phyloP scores from a whole-genome alignment of 331 rosid genomes.

The Quercus phellos region DNA sequence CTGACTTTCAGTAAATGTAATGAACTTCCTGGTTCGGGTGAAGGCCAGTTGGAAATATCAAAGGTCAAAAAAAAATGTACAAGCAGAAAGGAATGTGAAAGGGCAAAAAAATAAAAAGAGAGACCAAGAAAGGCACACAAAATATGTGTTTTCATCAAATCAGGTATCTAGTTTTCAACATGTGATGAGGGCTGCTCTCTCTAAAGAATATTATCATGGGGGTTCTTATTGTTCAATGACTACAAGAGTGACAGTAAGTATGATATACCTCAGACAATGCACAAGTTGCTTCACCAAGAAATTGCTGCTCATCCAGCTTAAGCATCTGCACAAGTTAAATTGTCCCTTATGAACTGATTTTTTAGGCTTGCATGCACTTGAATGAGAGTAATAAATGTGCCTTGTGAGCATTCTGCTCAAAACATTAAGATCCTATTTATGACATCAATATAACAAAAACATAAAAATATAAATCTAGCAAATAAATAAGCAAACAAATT shows the following conservation, averaged over 20 bases:
- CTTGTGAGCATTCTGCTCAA: not conserved
- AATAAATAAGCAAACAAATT: not conserved
- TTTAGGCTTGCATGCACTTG: not conserved
- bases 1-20: slow-evolving; percentile 16
- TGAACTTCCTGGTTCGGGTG: slow-evolving; percentile 17
- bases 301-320: slow-evolving; percentile 90
- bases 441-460: not conserved
- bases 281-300: slow-evolving; percentile 92
- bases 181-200: not conserved
- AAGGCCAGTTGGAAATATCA: not conserved
- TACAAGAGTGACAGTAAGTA: not conserved
- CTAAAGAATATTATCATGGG: not conserved
- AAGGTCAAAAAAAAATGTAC: not conserved
- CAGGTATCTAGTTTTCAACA: not conserved
- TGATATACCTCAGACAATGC: slow-evolving; percentile 69
- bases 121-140: not conserved
- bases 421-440: not conserved
- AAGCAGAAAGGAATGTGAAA: not conserved
- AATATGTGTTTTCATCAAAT: not conserved
- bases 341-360: slow-evolving; percentile 24
- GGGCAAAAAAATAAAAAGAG: not conserved
- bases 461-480: not conserved
- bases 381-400: not conserved
- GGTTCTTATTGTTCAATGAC: not conserved
- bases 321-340: slow-evolving; percentile 64